phyloP scores from a whole-genome alignment of 345 rosid genomes.

The Citropsis articulata region DNA sequence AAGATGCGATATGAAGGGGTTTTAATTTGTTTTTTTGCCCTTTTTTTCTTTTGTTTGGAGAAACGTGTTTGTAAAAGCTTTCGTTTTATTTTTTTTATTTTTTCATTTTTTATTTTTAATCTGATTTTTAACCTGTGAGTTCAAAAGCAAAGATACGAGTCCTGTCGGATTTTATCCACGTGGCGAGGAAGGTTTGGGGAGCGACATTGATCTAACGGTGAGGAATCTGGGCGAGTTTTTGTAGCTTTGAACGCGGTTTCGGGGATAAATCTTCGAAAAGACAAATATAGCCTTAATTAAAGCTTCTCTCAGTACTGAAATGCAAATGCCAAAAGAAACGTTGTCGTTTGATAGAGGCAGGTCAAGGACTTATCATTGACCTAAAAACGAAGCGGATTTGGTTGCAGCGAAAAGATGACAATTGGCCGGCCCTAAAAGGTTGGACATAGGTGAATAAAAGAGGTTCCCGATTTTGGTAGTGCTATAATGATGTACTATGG shows the following conservation, averaged over 20 bases:
- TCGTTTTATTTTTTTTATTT: not conserved
- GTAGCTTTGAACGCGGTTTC: not conserved
- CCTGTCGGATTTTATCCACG: not conserved
- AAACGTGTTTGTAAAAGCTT: constrained; percentile 25
- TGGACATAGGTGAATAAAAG: not conserved
- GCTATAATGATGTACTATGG: not conserved
- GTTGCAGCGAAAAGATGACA: not conserved
- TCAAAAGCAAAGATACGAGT: not conserved
- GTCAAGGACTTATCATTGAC: not conserved
- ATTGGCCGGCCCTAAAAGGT: not conserved
- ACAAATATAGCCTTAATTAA: not conserved
- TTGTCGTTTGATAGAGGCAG: not conserved
- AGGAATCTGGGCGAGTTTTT: not conserved
- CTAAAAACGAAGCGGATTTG: not conserved
- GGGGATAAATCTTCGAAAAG: not conserved
- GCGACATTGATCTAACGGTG: not conserved
- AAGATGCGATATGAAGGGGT: constrained; percentile 15
- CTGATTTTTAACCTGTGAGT: not conserved
- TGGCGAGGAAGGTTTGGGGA: not conserved
- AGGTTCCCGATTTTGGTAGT: not conserved
- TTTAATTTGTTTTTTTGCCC: not conserved
- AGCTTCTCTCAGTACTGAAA: no score
- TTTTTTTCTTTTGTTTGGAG: constrained; percentile 17
- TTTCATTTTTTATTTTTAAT: not conserved
- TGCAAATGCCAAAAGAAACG: not conserved